Evolutionary conservation across 2,329 filamentous ascomycete species (phyloP), one percentile per base, ranked within the genome.

Genomic region (Sphaceloma murrayae): DNA sequence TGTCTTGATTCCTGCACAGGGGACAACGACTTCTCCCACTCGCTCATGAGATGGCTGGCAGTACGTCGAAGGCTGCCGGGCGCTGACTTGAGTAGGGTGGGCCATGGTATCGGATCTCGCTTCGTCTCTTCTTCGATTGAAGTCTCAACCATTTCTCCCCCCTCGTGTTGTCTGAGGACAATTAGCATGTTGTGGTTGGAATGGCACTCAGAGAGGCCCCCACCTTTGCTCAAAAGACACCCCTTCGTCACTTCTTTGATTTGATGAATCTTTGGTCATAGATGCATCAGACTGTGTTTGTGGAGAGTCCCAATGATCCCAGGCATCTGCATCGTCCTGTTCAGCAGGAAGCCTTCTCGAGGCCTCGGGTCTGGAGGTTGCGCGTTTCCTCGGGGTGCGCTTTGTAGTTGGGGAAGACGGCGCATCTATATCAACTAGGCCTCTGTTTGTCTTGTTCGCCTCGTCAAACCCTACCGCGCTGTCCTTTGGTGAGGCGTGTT

Each of bases 41-140:
- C 87, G 51, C 80, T 82, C 77, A 95, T 86, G 46, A 94, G 70
- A 50, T 82, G 83, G 26, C 80, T 83, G n/a, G 88, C 85, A 1
- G 85, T 89, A 27, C 78, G 75, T 59, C 86, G 85, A 53, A 95
- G 67, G 54, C 85, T 87, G 53, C 78, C 79, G 0, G 87, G 83
- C 6, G 77, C 75, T 31, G 87, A 65, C 51, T 80, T 78, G 58
- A 79, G 80, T 46, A 93, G 72, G 36, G 81, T 74, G 38, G 80
- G 79, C 66, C 85, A 85, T 19, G 82, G 66, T 5, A 71, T 62
- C 2, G 67, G 62, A 46, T 64, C 61, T 43, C 59, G 54, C 39
- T 65, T 66, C 42, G 61, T 61, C 4, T 50, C 36, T 42, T 60
- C 55, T 42, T 31, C 16, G 29, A 11, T 13, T 10, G 36, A 34